These are phyloP conservation scores for Warburgia ugandensis DNA, from an alignment of 164 flowering plant species.

Conservation along the genomic window DNA sequence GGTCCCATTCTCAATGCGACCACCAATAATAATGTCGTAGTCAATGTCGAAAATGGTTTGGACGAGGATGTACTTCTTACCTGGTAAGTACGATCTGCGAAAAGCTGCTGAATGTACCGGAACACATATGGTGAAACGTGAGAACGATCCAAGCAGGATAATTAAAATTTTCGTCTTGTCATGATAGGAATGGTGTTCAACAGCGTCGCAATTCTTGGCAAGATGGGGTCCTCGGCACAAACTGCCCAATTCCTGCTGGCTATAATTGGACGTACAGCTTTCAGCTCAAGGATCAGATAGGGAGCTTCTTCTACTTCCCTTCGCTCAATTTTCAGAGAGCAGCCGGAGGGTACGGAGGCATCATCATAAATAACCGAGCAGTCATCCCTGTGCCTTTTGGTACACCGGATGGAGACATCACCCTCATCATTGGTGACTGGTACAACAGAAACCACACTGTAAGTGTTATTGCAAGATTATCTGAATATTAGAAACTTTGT, in stretches of 20 bases:
- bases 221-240: constrained; percentile 10
- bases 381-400: constrained; percentile 10
- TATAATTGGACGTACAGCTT: constrained; percentile 10
- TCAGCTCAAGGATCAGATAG: constrained; percentile 15
- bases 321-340: constrained; percentile 6
- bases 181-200: constrained; percentile 9
- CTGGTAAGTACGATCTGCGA: constrained; percentile 43
- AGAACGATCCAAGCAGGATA: neutral
- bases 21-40: constrained; percentile 69
- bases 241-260: constrained; percentile 13
- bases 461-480: neutral
- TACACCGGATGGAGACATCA: constrained; percentile 5
- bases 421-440: constrained; percentile 12
- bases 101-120: neutral
- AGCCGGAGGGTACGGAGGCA: constrained; percentile 10
- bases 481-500: neutral
- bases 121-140: too few species aligned
- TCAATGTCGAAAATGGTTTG: constrained; percentile 71
- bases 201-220: constrained; percentile 12
- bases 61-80: constrained; percentile 73
- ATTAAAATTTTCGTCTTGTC: neutral
- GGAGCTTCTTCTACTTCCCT: constrained; percentile 8
- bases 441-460: constrained; percentile 4
- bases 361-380: constrained; percentile 4
- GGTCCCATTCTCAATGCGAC: constrained; percentile 83